A percentile compares a stretch with the other conserved stretches of the same genome.
Conservation (phyloP, 2,329 filamentous ascomycete species). For the Colletotrichum sp. region DNA sequence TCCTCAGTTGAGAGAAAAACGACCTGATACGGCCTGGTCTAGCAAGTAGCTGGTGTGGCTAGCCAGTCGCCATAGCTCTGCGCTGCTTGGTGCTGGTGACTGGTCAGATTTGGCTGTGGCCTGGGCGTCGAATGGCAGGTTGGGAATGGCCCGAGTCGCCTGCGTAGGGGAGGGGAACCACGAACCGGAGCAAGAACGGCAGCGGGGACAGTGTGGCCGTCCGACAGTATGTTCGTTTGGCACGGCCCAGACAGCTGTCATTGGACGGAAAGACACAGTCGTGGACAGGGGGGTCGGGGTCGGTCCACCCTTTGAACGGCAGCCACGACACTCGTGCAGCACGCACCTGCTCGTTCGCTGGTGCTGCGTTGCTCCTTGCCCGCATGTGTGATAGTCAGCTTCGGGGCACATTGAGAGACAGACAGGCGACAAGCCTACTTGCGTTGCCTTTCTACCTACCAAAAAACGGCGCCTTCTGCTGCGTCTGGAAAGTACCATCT, state of each 20-base stretch:
- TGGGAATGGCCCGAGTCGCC: background rate
- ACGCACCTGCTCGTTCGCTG: constrained; percentile 20
- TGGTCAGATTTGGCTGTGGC: constrained; percentile 16
- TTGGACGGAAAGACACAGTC: background rate
- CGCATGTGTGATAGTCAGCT: background rate
- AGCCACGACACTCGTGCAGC: constrained; percentile 55
- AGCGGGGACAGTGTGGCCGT: constrained; percentile 2
- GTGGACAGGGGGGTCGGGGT: constrained; percentile 14
- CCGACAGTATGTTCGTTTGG: background rate
- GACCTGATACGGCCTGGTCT: background rate
- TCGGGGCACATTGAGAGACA: background rate
- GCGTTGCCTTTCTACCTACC: background rate
- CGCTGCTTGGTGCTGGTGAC: background rate
- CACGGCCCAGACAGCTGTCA: constrained; percentile 17
- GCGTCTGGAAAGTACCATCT: background rate
- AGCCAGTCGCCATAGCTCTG: background rate
- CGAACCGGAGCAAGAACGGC: background rate
- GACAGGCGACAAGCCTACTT: background rate
- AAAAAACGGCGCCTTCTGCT: background rate
- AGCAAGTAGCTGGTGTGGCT: background rate
- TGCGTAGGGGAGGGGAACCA: background rate
- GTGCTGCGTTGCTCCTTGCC: constrained; percentile 17
- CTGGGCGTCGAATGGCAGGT: background rate
- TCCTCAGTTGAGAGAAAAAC: background rate
- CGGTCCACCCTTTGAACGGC: constrained; percentile 44